These are phyloP conservation scores for Uronychia binucleata DNA, from an alignment of 73 alveolate species.

Conservation along the genomic window DNA sequence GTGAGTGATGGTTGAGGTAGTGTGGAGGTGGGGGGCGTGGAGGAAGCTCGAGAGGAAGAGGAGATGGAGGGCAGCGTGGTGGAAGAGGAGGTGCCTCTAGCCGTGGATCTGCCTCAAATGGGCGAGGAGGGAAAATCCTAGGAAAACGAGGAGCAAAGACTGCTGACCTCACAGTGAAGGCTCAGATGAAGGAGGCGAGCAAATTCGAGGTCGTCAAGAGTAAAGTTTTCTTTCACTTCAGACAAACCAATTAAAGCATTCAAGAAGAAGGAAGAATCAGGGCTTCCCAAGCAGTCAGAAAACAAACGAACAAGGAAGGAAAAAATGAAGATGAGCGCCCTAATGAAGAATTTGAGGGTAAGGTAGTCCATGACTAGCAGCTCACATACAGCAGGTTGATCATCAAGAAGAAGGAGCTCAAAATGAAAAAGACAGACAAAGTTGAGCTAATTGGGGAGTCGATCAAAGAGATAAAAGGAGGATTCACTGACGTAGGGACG, in stretches of 20 bases:
- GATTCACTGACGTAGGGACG: neutral
- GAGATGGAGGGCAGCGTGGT: neutral
- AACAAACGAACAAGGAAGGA: constrained; percentile 18
- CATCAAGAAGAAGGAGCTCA: constrained; percentile 50
- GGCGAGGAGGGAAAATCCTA: neutral
- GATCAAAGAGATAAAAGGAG: constrained; percentile 55
- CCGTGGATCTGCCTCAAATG: neutral
- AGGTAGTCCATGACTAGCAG: constrained; percentile 7
- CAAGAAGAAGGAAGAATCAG: neutral
- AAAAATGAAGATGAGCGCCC: constrained; percentile 32
- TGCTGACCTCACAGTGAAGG: neutral
- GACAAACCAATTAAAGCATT: neutral
- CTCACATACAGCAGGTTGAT: constrained; percentile 39
- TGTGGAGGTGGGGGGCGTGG: neutral
- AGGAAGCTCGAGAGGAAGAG: neutral
- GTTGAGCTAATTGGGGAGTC: constrained; percentile 28
- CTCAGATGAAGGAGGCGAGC: neutral
- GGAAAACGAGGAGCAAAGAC: neutral
- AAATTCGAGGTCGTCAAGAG: neutral
- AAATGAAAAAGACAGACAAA: constrained; percentile 39
- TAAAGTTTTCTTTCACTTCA: neutral
- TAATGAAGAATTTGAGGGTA: constrained; percentile 39
- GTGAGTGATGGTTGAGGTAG: neutral
- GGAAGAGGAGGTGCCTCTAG: neutral
- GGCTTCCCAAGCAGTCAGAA: neutral